Evolutionary conservation across 805 yeast genomes (phyloP), one percentile per base, ranked within the genome.

Genomic region (Sugiyamaella boreocaroliniensis): DNA sequence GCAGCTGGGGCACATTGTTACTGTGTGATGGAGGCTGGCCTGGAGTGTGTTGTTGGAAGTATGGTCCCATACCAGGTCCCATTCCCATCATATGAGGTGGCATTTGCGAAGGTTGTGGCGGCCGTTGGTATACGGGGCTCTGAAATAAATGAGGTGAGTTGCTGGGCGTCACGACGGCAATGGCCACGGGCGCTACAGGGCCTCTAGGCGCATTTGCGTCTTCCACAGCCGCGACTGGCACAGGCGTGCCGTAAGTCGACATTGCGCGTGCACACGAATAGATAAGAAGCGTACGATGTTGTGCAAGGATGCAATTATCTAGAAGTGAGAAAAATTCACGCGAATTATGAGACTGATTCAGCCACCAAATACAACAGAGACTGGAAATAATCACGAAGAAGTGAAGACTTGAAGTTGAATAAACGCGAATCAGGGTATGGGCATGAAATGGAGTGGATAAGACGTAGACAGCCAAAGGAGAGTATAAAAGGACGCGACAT

Each of bases 131-230:
- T 41, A 57, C 52, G 29, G 51, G 58, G 45, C 61, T 58, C 47
- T 61, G 70, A 50, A 58, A 68, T 45, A 60, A 58, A 29, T 62
- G 64, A 2, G 66, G 66, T 18, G 62, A 57, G 49, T 60, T 64
- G 10, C 62, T 55, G 3, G 71, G 72, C 7, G 71, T 68, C 54
- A 61, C 52, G 18, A 68, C 70, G 14, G 69, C 52, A 26, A 67
- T 58, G 14, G 68, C 66, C 42, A 66, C 55, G 4, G 57, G 57
- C 12, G 37, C 37, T 10, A 32, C n/a, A 14, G 37, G 37, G 37
- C 37, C 37, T 14, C n/a, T 4, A 14, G n/a, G 37, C n/a, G 37
- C 37, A 10, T 10, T 14, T 32, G 37, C 37, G n/a, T 32, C 37
- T 10, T 32, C 37, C 4, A 11, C n/a, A 32, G 37, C 11, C n/a